Base-by-base conservation (phyloP, 148 eudicot genomes). In the Nepenthes gracilis region DNA sequence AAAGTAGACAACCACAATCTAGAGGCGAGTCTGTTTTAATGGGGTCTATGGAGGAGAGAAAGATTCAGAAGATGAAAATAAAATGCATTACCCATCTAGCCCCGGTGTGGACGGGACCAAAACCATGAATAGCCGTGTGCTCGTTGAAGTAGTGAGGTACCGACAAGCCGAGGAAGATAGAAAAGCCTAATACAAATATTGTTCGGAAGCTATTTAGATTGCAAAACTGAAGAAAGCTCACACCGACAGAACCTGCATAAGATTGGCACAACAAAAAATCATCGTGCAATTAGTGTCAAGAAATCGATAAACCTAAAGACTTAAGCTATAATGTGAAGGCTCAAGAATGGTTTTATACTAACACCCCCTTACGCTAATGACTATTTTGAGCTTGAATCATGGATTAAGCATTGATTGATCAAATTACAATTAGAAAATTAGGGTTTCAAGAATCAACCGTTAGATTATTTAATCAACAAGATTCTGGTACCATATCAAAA, bases 131-230 rank as follows among this genome's bases (percentile, higher is more conserved):
- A 6, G 86, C 93, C 6, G 74, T 74, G 68, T 71, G 80, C 67
- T 91, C 96, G 1, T 91, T 87, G 85, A 87, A 87, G 76, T 91
- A 91, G 67, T 91, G 97, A 15, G 96, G 86, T 8, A 91, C 59
- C 0, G 96, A 91, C 51, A 91, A 77, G 48, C 97, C 97, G 70
- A 91, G 53, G 77, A 85, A 91, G 61, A 91, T 68, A 13, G 97
- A 91, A 69, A 87, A 80, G 54, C 93, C 97, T 14, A 87, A 56
- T 53, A 91, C 78, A 67, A 91, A 85, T 64, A 80, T 91, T 12
- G 84, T 91, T n/a, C 96, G 73, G 77, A 91, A 91, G 68, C 93
- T 91, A 80, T 91, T 91, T 37, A 91, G 93, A 59, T 91, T 79
- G 81, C 97, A 91, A 78, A 85, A 91, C 67, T 91, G 97, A 54